Evolutionary conservation across 805 yeast genomes (phyloP).

Genomic region (Metschnikowia drakensbergensis): DNA sequence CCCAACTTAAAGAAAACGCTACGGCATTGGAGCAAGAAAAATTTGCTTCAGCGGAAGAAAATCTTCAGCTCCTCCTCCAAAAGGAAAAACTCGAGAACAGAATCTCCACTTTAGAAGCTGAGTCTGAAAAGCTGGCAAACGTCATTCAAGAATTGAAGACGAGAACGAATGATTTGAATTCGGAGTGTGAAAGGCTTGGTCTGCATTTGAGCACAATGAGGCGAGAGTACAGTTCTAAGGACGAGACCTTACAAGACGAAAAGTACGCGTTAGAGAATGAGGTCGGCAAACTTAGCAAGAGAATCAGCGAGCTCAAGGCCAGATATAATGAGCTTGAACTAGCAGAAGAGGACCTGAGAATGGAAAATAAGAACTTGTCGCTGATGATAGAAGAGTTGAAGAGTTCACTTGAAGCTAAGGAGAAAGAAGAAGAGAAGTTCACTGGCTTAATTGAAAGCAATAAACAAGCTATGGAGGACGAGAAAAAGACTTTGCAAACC

Average conservation of each 20-base stretch:
- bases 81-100: constrained; percentile 45
- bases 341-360: constrained; percentile 33
- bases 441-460: background rate
- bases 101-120: constrained; percentile 23
- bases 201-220: constrained; percentile 36
- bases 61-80: constrained; percentile 18
- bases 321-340: constrained; percentile 42
- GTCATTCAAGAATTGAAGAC: constrained; percentile 12
- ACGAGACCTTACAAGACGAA: constrained; percentile 35
- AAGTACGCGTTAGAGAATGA: constrained; percentile 40
- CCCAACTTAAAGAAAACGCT: constrained; percentile 4
- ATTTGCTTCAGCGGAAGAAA: constrained; percentile 2
- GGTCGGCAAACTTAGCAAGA: constrained; percentile 35
- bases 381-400: constrained; percentile 43
- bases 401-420: constrained; percentile 36
- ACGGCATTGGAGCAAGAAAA: constrained; percentile 36
- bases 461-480: constrained; percentile 2
- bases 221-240: constrained; percentile 33
- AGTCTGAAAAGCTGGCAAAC: constrained; percentile 19
- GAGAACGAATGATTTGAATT: constrained; percentile 41
- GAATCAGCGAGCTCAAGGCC: constrained; percentile 35
- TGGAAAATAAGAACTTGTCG: constrained; percentile 40
- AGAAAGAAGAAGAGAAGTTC: constrained; percentile 19
- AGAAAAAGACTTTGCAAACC: constrained; percentile 4
- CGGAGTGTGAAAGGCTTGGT: constrained; percentile 52